These are phyloP conservation scores for Astrephomene gubernaculifera DNA, from an alignment of 139 green algal genomes.

Conservation along the genomic window DNA sequence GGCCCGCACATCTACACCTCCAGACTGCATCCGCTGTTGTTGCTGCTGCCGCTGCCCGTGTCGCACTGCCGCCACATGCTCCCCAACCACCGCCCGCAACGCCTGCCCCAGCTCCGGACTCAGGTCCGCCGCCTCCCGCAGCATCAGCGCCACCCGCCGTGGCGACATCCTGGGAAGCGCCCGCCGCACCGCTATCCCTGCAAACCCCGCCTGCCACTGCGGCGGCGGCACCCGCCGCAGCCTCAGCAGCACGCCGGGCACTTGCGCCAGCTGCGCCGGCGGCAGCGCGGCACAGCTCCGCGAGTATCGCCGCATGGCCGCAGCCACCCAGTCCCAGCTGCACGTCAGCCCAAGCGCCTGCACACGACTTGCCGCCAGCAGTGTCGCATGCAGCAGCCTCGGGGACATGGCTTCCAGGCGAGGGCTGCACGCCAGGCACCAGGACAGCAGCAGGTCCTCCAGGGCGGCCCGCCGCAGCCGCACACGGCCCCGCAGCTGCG, in stretches of 20 bases:
- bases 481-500: not conserved
- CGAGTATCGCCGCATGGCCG: conserved; percentile 3
- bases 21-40: not conserved
- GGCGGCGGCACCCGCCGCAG: conserved; percentile 15
- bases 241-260: conserved; percentile 13
- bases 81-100: not conserved
- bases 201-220: conserved; percentile 5
- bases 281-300: not conserved
- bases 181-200: not conserved
- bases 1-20: too few species aligned
- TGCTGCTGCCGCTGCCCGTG: not conserved
- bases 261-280: conserved; percentile 24
- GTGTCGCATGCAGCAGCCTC: conserved; percentile 4
- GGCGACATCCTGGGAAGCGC: not conserved
- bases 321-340: not conserved
- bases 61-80: not conserved
- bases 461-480: not conserved
- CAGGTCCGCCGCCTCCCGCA: not conserved
- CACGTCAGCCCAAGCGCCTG: not conserved
- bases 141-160: not conserved
- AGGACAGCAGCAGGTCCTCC: conserved; percentile 22
- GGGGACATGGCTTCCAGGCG: conserved; percentile 6
- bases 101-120: conserved; percentile 11
- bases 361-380: not conserved
- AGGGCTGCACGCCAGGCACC: conserved; percentile 3